A percentile compares a stretch with the other conserved stretches of the same genome.
These are phyloP conservation scores for Pseudohalonectria lignicola DNA, from an alignment of 2,329 filamentous ascomycete genomes.

Conservation along the genomic window DNA sequence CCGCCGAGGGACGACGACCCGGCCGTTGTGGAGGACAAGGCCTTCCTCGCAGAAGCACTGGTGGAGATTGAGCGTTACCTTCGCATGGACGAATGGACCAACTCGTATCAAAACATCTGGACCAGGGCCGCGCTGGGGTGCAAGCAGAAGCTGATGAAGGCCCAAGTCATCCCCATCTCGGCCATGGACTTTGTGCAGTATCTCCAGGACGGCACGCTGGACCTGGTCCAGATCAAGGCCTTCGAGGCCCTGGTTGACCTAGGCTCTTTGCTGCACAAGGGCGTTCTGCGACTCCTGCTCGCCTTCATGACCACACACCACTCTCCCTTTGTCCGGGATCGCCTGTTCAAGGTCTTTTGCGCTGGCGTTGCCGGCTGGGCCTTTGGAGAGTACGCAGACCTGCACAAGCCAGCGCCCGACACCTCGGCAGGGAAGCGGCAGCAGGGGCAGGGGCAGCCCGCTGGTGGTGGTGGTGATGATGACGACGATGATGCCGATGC, in stretches of 20 bases:
- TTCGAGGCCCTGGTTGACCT: slow-evolving; percentile 54
- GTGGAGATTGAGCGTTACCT: slow-evolving; percentile 57
- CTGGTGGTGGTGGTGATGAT: slow-evolving; percentile 1
- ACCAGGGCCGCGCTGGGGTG: slow-evolving; percentile 52
- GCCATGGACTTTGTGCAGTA: slow-evolving; percentile 51
- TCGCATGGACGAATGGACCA: slow-evolving; percentile 57
- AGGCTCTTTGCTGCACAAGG: slow-evolving; percentile 44
- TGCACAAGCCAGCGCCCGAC: slow-evolving; percentile 16
- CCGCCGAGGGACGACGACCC: neutral
- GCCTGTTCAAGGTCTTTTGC: slow-evolving; percentile 47
- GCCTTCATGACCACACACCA: slow-evolving; percentile 48
- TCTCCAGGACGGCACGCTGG: slow-evolving; percentile 51
- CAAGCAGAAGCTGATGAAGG: slow-evolving; percentile 52
- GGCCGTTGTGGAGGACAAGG: slow-evolving; percentile 22
- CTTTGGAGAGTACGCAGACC: slow-evolving; percentile 51
- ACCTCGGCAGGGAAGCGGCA: no score
- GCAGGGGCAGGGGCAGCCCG: neutral
- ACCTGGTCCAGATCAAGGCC: slow-evolving; percentile 54
- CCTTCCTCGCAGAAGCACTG: slow-evolving; percentile 40
- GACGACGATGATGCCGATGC: slow-evolving; percentile 12
- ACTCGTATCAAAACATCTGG: slow-evolving; percentile 58
- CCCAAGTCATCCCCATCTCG: slow-evolving; percentile 42
- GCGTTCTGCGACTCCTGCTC: slow-evolving; percentile 45
- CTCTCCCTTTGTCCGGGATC: slow-evolving; percentile 51
- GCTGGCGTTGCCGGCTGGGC: slow-evolving; percentile 52